Percentiles rank a stretch among this genome's conserved stretches.
Evolutionary conservation across 305 asterid genomes (phyloP).

Genomic region (Stenogyne calaminthoides): DNA sequence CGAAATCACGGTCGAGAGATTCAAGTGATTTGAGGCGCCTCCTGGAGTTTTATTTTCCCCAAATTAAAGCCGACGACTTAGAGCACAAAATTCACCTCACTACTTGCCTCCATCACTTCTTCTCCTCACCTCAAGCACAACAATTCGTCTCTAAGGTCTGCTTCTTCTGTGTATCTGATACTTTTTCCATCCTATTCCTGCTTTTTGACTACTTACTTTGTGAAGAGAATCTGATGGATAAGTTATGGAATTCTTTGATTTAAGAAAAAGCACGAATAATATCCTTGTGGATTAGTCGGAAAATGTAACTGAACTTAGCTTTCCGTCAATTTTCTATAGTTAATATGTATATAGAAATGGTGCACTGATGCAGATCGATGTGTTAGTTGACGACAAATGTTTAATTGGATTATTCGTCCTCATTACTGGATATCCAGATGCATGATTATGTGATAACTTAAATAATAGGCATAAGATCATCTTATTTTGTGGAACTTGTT

Average conservation of each 20-base stretch:
- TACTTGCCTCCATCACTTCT: constrained; percentile 62
- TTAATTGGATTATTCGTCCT: constrained; percentile 7
- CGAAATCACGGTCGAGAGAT: constrained; percentile 33
- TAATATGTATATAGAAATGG: background rate
- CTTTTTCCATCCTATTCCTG: background rate
- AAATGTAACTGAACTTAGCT: constrained; percentile 10
- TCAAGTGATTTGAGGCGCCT: constrained; percentile 46
- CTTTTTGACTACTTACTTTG: background rate
- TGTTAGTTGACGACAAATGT: constrained; percentile 5
- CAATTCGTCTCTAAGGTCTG: constrained; percentile 59
- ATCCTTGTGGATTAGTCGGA: background rate
- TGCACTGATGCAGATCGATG: background rate
- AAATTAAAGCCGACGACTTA: constrained; percentile 50
- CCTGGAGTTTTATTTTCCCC: constrained; percentile 62
- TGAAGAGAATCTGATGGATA: background rate
- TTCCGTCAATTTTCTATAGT: background rate
- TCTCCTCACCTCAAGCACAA: constrained; percentile 59
- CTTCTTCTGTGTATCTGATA: background rate
- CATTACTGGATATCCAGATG: background rate
- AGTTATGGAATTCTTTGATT: background rate
- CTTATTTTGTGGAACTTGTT: constrained; percentile 5
- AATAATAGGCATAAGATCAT: background rate
- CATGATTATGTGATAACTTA: background rate
- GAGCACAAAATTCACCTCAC: constrained; percentile 54
- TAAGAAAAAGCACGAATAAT: background rate